A percentile compares a stretch with the other conserved stretches of the same genome.
These are phyloP conservation scores for Petunia secreta DNA, from an alignment of 257 asterid genomes.

Conservation along the genomic window DNA sequence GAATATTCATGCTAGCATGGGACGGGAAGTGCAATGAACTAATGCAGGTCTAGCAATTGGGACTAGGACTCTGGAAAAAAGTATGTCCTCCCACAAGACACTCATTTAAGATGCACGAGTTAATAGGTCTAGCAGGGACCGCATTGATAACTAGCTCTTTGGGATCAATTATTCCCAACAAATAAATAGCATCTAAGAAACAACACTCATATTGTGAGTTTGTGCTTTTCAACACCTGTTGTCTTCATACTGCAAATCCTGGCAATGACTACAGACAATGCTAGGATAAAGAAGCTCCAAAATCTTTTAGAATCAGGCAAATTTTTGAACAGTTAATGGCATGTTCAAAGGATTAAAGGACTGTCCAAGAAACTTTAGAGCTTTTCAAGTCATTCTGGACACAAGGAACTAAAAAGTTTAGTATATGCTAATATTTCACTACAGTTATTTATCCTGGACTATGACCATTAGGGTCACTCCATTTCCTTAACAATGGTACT, in stretches of 20 bases:
- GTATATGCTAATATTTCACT: background rate
- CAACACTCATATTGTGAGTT: background rate
- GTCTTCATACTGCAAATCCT: slow-evolving; percentile 1
- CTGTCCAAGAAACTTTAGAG: background rate
- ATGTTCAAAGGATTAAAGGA: background rate
- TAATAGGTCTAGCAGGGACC: background rate
- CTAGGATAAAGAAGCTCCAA: background rate
- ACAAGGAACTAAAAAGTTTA: background rate
- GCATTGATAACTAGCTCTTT: background rate
- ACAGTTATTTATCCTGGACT: background rate
- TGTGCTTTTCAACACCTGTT: background rate
- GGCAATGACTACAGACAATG: background rate
- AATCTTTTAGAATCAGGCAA: background rate
- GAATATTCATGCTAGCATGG: slow-evolving; percentile 17
- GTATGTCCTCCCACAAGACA: slow-evolving; percentile 8
- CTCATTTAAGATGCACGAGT: background rate
- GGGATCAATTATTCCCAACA: background rate
- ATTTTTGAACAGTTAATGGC: background rate
- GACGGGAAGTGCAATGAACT: background rate
- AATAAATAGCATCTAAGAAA: background rate
- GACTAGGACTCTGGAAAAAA: background rate
- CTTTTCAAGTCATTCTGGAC: background rate
- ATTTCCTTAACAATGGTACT: background rate
- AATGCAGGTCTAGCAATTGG: background rate
- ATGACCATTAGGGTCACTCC: background rate